These are phyloP conservation scores for Paraphaeosphaeria minitans DNA, from an alignment of 2,329 filamentous ascomycete genomes.

Conservation along the genomic window DNA sequence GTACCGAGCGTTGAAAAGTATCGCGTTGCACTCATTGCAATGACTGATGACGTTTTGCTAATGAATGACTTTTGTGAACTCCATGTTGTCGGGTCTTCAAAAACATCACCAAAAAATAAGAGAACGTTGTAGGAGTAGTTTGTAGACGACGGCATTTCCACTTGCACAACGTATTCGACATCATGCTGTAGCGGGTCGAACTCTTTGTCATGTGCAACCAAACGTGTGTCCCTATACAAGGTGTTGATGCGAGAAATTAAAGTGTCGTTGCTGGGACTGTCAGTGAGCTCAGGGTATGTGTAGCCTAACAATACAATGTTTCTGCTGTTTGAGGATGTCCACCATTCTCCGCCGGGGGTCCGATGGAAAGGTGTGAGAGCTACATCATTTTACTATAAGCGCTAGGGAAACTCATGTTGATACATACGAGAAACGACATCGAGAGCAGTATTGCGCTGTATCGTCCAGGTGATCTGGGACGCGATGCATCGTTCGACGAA, in stretches of 20 bases:
- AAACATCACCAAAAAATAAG: background rate
- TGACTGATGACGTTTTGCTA: background rate
- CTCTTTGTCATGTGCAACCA: background rate
- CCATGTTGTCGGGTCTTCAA: background rate
- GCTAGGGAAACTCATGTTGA: background rate
- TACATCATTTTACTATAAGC: background rate
- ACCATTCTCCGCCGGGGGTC: constrained; percentile 20
- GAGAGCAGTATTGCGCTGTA: constrained; percentile 46
- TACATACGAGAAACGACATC: constrained; percentile 54
- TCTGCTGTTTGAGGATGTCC: constrained; percentile 18
- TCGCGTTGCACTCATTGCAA: background rate
- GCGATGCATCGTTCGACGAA: constrained; percentile 41
- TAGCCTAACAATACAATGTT: constrained; percentile 20
- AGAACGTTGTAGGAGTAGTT: constrained; percentile 1
- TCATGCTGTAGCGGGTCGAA: background rate
- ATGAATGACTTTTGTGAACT: background rate
- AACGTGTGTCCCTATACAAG: background rate
- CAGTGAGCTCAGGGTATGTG: constrained; percentile 24
- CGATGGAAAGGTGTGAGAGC: constrained; percentile 25
- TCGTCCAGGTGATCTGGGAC: constrained; percentile 27
- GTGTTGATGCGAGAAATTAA: constrained; percentile 19
- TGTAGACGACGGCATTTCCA: background rate
- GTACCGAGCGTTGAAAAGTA: background rate
- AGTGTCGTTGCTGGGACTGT: constrained; percentile 15
- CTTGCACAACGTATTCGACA: background rate